Percentiles rank a stretch among this genome's conserved stretches.
Conservation (phyloP, 371 early-diverging fungal genomes). For the Circinella umbellata region DNA sequence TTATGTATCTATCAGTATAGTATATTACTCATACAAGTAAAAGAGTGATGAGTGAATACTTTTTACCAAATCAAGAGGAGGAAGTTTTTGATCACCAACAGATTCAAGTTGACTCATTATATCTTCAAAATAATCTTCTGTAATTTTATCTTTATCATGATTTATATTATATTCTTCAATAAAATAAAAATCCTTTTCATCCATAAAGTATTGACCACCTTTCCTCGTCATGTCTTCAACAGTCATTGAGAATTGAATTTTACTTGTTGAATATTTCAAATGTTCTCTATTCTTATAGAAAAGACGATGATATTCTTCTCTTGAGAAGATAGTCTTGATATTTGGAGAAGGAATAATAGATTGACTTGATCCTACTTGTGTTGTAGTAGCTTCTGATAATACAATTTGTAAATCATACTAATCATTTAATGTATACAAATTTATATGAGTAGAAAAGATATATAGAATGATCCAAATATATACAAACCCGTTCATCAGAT, state of each 20-base stretch:
- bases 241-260: conserved; percentile 85
- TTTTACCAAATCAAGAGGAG: conserved; percentile 53
- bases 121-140: conserved; percentile 79
- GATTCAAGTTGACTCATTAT: conserved; percentile 82
- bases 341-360: conserved; percentile 91
- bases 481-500: too few relatives aligned
- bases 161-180: conserved; percentile 59
- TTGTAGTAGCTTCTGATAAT: conserved; percentile 79
- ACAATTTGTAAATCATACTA: conserved; percentile 97
- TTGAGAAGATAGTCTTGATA: conserved; percentile 69
- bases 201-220: conserved; percentile 80
- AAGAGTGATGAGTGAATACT: not conserved
- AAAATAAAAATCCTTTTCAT: conserved; percentile 84
- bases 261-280: conserved; percentile 77
- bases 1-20: too few relatives aligned
- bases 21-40: too few relatives aligned
- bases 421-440: too few relatives aligned
- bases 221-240: conserved; percentile 84
- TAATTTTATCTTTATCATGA: not conserved
- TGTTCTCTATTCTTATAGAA: conserved; percentile 54
- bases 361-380: conserved; percentile 64
- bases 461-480: too few relatives aligned
- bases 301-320: conserved; percentile 63
- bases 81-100: conserved; percentile 45
- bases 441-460: too few relatives aligned